Evolutionary conservation across 129 eudicot species (phyloP).

Genomic region (Tagetes patula): DNA sequence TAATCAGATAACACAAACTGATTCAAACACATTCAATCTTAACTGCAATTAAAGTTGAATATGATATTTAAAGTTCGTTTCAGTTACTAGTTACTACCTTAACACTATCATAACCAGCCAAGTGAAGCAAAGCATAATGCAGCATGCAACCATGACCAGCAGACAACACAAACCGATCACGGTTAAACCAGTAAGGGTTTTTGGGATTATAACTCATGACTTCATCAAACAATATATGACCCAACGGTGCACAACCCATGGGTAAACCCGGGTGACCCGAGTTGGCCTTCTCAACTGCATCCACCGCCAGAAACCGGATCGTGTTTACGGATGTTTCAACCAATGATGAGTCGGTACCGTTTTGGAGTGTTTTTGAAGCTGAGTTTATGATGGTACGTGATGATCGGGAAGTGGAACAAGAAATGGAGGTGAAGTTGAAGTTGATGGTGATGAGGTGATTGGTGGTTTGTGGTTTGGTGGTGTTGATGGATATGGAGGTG

Average conservation of each 20-base stretch:
- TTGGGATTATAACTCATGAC: conserved; percentile 54
- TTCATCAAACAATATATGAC: conserved; percentile 56
- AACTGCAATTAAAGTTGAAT: neutral
- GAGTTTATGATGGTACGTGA: conserved; percentile 7
- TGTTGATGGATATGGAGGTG: neutral
- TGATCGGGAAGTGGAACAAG: neutral
- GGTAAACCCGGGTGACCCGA: conserved; percentile 65
- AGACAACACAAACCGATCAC: conserved; percentile 58
- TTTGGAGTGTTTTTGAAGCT: conserved; percentile 17
- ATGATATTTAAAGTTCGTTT: too few relatives aligned
- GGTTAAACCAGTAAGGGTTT: conserved; percentile 58
- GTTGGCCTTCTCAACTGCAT: conserved; percentile 63
- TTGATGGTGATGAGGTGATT: conserved; percentile 6
- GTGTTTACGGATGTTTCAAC: conserved; percentile 52
- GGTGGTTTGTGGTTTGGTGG: conserved; percentile 6
- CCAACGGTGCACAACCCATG: conserved; percentile 73
- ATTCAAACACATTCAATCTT: too few relatives aligned
- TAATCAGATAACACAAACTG: too few relatives aligned
- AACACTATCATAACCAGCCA: conserved; percentile 62
- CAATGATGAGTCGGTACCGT: conserved; percentile 14
- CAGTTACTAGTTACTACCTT: conserved; percentile 20
- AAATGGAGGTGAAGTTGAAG: neutral
- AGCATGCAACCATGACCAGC: conserved; percentile 72
- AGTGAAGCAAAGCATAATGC: conserved; percentile 56
- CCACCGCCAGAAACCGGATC: conserved; percentile 55